Evolutionary conservation across 108 stramenopile genomes (phyloP).

Genomic region (Nitzschia inconspicua): DNA sequence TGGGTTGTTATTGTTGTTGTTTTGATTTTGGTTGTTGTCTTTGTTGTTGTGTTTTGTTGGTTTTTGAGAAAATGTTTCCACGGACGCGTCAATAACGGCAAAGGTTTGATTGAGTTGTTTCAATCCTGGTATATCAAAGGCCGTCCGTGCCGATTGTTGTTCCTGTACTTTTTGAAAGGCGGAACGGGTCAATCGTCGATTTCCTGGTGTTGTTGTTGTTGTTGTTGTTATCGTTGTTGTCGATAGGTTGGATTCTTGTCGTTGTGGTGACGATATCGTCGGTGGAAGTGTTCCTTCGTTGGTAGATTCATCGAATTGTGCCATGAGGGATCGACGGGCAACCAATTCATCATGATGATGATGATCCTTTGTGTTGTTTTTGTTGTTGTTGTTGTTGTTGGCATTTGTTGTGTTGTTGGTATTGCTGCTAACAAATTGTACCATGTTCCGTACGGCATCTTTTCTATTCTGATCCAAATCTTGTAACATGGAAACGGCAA

Average conservation of each 20-base stretch:
- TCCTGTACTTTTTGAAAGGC: conserved; percentile 61
- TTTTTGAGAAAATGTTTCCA: conserved; percentile 45
- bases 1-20: background rate
- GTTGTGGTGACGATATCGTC: background rate
- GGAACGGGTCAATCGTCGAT: conserved; percentile 67
- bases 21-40: conserved; percentile 13
- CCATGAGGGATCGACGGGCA: conserved; percentile 22
- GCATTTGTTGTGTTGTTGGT: background rate
- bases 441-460: conserved; percentile 76
- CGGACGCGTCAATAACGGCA: conserved; percentile 66
- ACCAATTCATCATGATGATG: too few species aligned
- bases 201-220: background rate
- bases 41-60: too few species aligned
- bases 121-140: conserved; percentile 75
- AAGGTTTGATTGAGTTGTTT: conserved; percentile 67
- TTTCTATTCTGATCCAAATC: conserved; percentile 88
- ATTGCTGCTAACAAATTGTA: conserved; percentile 35
- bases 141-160: conserved; percentile 31
- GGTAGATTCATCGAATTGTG: conserved; percentile 15
- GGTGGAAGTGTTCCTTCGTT: background rate
- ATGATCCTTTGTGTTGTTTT: background rate
- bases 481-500: conserved; percentile 83
- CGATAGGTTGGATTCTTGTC: background rate
- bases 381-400: conserved; percentile 6
- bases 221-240: background rate